Evolutionary conservation across 768 basidiomycete species (phyloP), one percentile per base, ranked within the genome.

Genomic region (Tylopilus vinaceipallidus): DNA sequence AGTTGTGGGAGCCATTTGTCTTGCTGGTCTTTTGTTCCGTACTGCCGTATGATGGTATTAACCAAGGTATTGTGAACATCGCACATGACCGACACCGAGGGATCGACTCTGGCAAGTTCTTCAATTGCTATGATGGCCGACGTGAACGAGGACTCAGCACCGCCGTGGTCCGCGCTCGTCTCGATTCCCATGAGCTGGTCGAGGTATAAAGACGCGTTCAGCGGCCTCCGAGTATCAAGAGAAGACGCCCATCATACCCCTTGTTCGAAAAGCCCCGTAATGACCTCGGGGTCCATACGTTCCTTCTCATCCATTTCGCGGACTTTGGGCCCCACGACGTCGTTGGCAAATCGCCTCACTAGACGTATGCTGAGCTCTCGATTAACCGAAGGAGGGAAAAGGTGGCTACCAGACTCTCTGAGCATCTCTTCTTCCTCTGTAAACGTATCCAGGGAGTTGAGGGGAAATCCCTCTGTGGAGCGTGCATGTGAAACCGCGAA

Each of bases 51-150:
- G 57, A 98, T 86, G 30, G 95, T 97, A 73, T 98, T 95, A 56
- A 98, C 91, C 33, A 99, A 83, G 12, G 97, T 99, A 68, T 98
- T 98, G 77, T 99, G 97, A 4, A 99, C 97, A 63, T 99, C 97
- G 57, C 91, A 95, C 67, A 95, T 72, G 23, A 98, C 97, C 4
- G 95, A 97, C 14, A 99, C 95, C 3, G 91, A 91, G 0, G 97
- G 92, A 67, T 99, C 97, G 32, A 98, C 76, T 62, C 91, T 94
- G 29, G 97, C 95, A 24, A 99, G 86, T 66, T 99, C 97, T 61
- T 99, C 97, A 38, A 99, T 94, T 19, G 86, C 90, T 58, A 99
- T 93, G 59, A 99, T 91, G 17, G 97, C 95, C 1, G 91, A 84
- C 0, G 88, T 97, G 71, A 99, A 99, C 3, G 91, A 92, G 26